These are phyloP conservation scores for Lomentospora prolificans DNA, from an alignment of 2,329 filamentous ascomycete genomes.

Conservation along the genomic window DNA sequence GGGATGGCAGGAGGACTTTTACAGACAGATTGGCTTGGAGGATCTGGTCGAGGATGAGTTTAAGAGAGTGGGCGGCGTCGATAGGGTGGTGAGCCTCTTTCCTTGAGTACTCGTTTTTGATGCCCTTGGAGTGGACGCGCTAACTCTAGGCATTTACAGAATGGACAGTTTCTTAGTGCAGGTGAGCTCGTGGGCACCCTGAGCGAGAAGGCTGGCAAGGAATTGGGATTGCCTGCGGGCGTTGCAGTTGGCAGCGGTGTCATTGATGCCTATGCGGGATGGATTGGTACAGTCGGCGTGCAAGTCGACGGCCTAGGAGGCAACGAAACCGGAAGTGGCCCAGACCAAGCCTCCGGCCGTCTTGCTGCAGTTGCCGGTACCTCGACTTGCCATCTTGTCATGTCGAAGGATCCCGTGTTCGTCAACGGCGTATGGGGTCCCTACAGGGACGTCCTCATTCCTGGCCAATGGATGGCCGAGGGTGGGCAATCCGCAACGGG, in stretches of 20 bases:
- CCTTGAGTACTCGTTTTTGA: constrained; percentile 9
- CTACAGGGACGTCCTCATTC: constrained; percentile 87
- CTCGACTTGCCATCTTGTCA: constrained; percentile 92
- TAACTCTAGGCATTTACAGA: constrained; percentile 42
- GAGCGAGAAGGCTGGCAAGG: constrained; percentile 69
- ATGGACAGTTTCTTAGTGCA: constrained; percentile 81
- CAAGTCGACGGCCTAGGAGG: constrained; percentile 62
- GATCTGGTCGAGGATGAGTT: constrained; percentile 82
- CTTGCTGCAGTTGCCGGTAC: constrained; percentile 92
- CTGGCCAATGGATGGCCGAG: constrained; percentile 93
- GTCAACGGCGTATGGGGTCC: constrained; percentile 95
- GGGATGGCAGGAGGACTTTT: constrained; percentile 96
- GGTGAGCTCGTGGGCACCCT: constrained; percentile 83
- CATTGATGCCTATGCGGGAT: constrained; percentile 96
- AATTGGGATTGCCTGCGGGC: constrained; percentile 76
- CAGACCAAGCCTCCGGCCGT: constrained; percentile 86
- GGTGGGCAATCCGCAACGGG: constrained; percentile 95
- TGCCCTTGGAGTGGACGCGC: constrained; percentile 1
- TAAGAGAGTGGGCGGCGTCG: constrained; percentile 84
- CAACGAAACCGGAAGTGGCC: constrained; percentile 48
- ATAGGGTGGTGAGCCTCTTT: constrained; percentile 75
- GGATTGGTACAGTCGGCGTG: constrained; percentile 97
- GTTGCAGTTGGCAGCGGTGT: constrained; percentile 93
- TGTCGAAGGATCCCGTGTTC: constrained; percentile 89
- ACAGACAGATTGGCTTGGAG: constrained; percentile 73